These are phyloP conservation scores for Pouteria campechiana DNA, from an alignment of 179 eudicot genomes.

Conservation along the genomic window DNA sequence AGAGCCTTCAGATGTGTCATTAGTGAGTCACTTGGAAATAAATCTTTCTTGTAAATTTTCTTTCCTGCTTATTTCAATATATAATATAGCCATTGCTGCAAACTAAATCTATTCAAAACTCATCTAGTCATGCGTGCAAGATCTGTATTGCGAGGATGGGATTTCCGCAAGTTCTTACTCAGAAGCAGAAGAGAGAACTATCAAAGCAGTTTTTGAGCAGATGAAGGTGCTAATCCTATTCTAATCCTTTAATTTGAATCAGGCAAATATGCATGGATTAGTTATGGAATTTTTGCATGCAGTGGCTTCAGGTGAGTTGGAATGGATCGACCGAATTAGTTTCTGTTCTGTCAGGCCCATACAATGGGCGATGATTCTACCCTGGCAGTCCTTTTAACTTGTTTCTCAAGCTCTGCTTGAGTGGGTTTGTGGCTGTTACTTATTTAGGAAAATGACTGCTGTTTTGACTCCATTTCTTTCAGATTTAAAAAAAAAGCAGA, in stretches of 20 bases:
- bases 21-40: slow-evolving; percentile 21
- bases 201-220: slow-evolving; percentile 49
- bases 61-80: not conserved
- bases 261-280: too few species aligned
- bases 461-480: too few species aligned
- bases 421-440: too few species aligned
- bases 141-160: slow-evolving; percentile 44
- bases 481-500: too few species aligned
- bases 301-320: not conserved
- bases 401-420: too few species aligned
- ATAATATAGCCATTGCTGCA: not conserved
- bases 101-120: not conserved
- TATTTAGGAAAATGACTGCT: too few species aligned
- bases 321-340: not conserved
- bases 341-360: not conserved
- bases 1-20: slow-evolving; percentile 43
- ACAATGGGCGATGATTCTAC: not conserved
- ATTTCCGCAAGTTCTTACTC: slow-evolving; percentile 32
- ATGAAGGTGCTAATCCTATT: too few species aligned
- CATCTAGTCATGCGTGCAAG: slow-evolving; percentile 27
- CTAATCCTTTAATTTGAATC: too few species aligned
- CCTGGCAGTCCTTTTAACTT: too few species aligned
- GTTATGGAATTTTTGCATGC: too few species aligned
- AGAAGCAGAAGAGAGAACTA: slow-evolving; percentile 74
- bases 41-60: not conserved